phyloP scores from a whole-genome alignment of 2,329 filamentous ascomycete genomes.

The Verruconis gallopava region DNA sequence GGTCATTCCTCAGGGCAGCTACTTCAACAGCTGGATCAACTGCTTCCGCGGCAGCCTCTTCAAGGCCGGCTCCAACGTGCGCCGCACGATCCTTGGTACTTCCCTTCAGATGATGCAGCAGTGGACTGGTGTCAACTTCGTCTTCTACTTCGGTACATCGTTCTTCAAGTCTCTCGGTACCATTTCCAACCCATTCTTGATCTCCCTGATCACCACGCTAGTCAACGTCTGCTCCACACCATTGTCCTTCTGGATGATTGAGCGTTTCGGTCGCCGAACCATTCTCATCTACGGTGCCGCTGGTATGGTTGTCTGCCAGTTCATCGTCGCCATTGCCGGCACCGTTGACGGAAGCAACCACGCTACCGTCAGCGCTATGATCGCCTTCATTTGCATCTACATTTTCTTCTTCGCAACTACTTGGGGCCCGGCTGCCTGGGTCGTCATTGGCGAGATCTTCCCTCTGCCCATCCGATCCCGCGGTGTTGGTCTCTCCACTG shows the following conservation, averaged over 20 bases:
- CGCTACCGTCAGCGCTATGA: constrained; percentile 46
- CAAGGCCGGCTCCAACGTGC: constrained; percentile 38
- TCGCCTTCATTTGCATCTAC: constrained; percentile 82
- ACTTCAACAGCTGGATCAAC: constrained; percentile 55
- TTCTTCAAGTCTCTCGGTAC: constrained; percentile 72
- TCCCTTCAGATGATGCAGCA: constrained; percentile 39
- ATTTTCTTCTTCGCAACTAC: constrained; percentile 87
- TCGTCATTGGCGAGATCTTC: constrained; percentile 80
- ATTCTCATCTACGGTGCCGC: constrained; percentile 67
- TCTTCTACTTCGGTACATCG: constrained; percentile 64
- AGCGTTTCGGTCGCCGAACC: constrained; percentile 66
- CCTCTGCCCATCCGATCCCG: constrained; percentile 78
- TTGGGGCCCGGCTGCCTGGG: constrained; percentile 64
- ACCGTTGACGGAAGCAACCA: constrained; percentile 16
- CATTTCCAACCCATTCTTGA: constrained; percentile 67
- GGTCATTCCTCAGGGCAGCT: constrained; percentile 51
- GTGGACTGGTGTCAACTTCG: constrained; percentile 75
- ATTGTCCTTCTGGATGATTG: constrained; percentile 75
- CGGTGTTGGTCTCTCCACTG: constrained; percentile 75
- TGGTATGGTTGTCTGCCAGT: constrained; percentile 78
- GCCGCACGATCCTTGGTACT: constrained; percentile 34
- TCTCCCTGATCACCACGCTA: constrained; percentile 72
- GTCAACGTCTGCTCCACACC: constrained; percentile 82
- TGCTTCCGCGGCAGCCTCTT: constrained; percentile 46
- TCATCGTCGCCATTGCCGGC: constrained; percentile 64